These are phyloP conservation scores for Rhodomyrtus psidioides DNA, from an alignment of 441 rosid genomes.

Conservation along the genomic window DNA sequence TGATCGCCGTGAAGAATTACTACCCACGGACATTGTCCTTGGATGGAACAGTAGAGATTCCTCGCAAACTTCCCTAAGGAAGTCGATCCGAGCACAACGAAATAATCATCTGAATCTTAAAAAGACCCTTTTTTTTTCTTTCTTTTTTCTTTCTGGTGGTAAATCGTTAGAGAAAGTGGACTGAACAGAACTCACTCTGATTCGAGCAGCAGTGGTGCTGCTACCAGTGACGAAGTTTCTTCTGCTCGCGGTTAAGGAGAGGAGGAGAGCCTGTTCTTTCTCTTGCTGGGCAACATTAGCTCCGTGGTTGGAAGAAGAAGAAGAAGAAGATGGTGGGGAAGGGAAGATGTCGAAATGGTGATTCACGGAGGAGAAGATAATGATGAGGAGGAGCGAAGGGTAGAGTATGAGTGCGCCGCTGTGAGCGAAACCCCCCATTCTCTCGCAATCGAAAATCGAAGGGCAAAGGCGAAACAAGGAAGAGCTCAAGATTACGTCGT, in stretches of 20 bases:
- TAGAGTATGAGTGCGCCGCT: constrained; percentile 22
- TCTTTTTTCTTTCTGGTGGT: background rate
- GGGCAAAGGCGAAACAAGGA: background rate
- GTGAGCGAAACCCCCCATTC: constrained; percentile 32
- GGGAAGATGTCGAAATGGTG: constrained; percentile 19
- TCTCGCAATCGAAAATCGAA: background rate
- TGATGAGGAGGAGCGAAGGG: constrained; percentile 36
- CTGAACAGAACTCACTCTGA: background rate
- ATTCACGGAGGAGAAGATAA: constrained; percentile 33
- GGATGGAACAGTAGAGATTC: background rate
- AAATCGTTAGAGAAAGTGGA: background rate
- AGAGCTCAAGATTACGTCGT: background rate
- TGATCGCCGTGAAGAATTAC: too few relatives aligned
- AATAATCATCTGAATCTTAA: background rate
- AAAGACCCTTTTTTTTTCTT: rapidly evolving
- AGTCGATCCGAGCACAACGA: background rate
- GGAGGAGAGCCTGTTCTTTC: background rate
- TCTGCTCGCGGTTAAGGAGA: background rate
- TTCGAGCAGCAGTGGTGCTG: background rate
- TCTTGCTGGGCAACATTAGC: background rate
- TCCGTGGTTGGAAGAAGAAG: constrained; percentile 8
- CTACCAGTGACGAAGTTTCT: background rate
- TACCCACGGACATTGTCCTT: background rate
- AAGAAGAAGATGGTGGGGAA: background rate
- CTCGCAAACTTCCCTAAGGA: background rate